Percentiles rank a stretch among this genome's conserved stretches.
Evolutionary conservation across 1,139 yeast genomes (phyloP).

Genomic region (Protomyces pachydermus): DNA sequence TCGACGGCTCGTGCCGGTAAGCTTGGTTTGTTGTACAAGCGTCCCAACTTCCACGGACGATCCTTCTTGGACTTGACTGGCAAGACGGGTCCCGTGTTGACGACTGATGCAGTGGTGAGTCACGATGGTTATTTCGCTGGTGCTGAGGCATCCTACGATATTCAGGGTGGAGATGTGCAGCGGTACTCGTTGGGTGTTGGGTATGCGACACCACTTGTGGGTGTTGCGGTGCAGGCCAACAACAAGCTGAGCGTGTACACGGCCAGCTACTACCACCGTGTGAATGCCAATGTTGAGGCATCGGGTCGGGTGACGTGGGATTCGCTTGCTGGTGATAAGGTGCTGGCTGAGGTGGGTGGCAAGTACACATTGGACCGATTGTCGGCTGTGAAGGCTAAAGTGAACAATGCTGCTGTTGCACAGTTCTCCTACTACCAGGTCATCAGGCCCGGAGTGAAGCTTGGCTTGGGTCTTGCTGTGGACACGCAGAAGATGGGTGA

Average conservation of each 20-base stretch:
- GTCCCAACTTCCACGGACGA: slow-evolving; percentile 90
- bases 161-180: slow-evolving; percentile 84
- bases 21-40: slow-evolving; percentile 85
- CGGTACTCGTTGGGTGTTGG: slow-evolving; percentile 94
- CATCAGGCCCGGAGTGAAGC: slow-evolving; percentile 93
- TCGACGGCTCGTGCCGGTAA: slow-evolving; percentile 79
- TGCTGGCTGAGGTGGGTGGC: slow-evolving; percentile 88
- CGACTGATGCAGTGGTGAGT: slow-evolving; percentile 91
- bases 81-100: slow-evolving; percentile 81
- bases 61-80: slow-evolving; percentile 83
- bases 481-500: slow-evolving; percentile 65
- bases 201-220: slow-evolving; percentile 81
- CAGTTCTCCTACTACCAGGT: slow-evolving; percentile 92
- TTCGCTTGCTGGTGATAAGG: slow-evolving; percentile 56
- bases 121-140: slow-evolving; percentile 97
- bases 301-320: slow-evolving; percentile 71
- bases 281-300: slow-evolving; percentile 84
- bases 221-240: slow-evolving; percentile 83
- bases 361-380: slow-evolving; percentile 84
- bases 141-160: slow-evolving; percentile 95
- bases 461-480: slow-evolving; percentile 89
- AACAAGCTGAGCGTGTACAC: slow-evolving; percentile 86
- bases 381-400: slow-evolving; percentile 67
- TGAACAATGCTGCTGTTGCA: slow-evolving; percentile 94
- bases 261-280: slow-evolving; percentile 96